These are phyloP conservation scores for Priceomyces castillae DNA, from an alignment of 805 yeast genomes.

Conservation along the genomic window DNA sequence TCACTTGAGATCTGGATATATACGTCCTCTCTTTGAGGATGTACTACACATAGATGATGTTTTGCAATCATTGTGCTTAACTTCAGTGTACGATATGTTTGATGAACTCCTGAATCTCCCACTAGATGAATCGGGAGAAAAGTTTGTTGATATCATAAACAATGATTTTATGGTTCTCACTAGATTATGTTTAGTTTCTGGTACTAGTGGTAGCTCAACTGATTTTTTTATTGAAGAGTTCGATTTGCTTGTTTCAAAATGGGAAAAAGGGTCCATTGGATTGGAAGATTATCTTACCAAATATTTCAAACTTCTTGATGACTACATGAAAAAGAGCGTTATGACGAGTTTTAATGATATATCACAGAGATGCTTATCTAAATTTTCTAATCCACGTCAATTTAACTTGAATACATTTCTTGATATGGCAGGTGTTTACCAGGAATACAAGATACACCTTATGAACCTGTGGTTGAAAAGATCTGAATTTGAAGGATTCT, in stretches of 20 bases:
- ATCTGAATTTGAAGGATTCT: slow-evolving; percentile 11
- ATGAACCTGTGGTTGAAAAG: slow-evolving; percentile 16
- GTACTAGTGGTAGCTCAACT: not conserved
- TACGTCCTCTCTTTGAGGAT: not conserved
- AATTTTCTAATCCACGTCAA: not conserved
- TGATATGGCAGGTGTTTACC: not conserved
- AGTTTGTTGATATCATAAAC: not conserved
- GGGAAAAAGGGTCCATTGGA: not conserved
- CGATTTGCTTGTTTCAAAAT: not conserved
- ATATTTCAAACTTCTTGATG: not conserved
- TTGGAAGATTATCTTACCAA: not conserved
- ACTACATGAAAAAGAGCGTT: not conserved
- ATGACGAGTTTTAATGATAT: slow-evolving; percentile 1
- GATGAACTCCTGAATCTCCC: not conserved
- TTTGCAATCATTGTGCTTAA: not conserved
- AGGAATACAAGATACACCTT: slow-evolving; percentile 11
- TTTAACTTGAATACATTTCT: not conserved
- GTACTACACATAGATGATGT: slow-evolving; percentile 5
- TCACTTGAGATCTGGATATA: not conserved
- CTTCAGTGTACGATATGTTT: not conserved
- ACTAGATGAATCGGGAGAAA: not conserved
- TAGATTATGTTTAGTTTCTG: not conserved
- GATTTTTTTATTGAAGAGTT: not conserved
- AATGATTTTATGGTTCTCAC: slow-evolving; percentile 1
- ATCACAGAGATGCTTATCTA: not conserved